phyloP scores from a whole-genome alignment of 2,329 filamentous ascomycete species.

The Epichloe hybrida region DNA sequence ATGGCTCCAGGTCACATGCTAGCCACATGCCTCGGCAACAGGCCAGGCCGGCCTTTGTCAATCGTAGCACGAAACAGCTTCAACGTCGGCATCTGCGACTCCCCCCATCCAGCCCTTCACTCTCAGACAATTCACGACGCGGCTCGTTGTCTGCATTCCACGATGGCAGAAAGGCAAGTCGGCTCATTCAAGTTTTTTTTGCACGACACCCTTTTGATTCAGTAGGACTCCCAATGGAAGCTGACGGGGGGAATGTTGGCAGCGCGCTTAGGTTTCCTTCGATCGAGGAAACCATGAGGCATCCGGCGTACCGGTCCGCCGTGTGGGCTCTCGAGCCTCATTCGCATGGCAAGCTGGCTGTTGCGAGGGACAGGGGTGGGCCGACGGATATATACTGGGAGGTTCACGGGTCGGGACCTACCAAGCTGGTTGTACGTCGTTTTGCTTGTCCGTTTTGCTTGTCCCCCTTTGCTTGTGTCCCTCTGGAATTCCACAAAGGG shows the following conservation, averaged over 20 bases:
- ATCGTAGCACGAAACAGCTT: not conserved
- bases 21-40: too few species aligned
- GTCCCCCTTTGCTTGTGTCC: too few species aligned
- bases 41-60: too few species aligned
- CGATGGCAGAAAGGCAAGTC: conserved; percentile 1
- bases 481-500: too few species aligned
- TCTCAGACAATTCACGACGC: not conserved
- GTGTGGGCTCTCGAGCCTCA: conserved; percentile 58
- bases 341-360: conserved; percentile 43
- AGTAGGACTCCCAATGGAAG: too few species aligned
- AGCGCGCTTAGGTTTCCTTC: conserved; percentile 23
- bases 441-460: too few species aligned
- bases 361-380: conserved; percentile 58
- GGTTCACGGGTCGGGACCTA: conserved; percentile 61
- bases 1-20: too few species aligned
- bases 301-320: conserved; percentile 53
- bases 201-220: too few species aligned
- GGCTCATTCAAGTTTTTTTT: too few species aligned
- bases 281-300: conserved; percentile 44
- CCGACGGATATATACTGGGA: conserved; percentile 68
- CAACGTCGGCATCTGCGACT: not conserved
- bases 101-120: not conserved
- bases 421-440: conserved; percentile 50
- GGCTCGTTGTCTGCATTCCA: too few species aligned
- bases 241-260: too few species aligned